A percentile compares a stretch with the other conserved stretches of the same genome.
Evolutionary conservation across 1,139 yeast genomes (phyloP).

Genomic region (Pichiaceae sp.): DNA sequence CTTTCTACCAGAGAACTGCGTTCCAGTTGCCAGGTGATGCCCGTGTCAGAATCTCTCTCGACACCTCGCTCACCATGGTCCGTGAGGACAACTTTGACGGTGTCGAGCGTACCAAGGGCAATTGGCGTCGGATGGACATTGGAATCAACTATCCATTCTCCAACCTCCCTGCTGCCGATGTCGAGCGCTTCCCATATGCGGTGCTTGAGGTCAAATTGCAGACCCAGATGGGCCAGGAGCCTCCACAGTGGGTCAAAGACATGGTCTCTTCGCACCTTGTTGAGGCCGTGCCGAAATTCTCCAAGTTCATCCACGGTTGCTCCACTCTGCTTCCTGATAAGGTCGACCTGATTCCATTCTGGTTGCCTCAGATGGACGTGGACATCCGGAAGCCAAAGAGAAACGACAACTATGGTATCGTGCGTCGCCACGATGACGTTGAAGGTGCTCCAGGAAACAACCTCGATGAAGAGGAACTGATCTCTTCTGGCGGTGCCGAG

Average conservation of each 20-base stretch:
- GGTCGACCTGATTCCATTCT: slow-evolving; percentile 81
- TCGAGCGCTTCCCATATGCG: slow-evolving; percentile 93
- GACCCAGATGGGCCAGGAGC: slow-evolving; percentile 97
- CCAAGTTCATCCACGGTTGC: slow-evolving; percentile 93
- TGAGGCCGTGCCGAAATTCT: slow-evolving; percentile 96
- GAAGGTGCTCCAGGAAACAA: slow-evolving; percentile 28
- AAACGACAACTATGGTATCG: slow-evolving; percentile 55
- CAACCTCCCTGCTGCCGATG: slow-evolving; percentile 76
- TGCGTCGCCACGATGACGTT: slow-evolving; percentile 17
- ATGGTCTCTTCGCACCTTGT: slow-evolving; percentile 86
- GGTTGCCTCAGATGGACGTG: slow-evolving; percentile 97
- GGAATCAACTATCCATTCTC: slow-evolving; percentile 94
- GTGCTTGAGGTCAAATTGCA: slow-evolving; percentile 94
- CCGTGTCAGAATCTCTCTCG: slow-evolving; percentile 93
- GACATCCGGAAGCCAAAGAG: slow-evolving; percentile 87
- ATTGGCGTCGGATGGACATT: slow-evolving; percentile 98
- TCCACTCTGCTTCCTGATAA: slow-evolving; percentile 80
- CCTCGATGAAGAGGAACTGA: slow-evolving; percentile 42
- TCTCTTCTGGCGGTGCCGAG: slow-evolving; percentile 21
- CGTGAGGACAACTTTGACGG: slow-evolving; percentile 98
- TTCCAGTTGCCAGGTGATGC: slow-evolving; percentile 99
- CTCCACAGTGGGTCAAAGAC: slow-evolving; percentile 95
- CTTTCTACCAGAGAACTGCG: slow-evolving; percentile 96
- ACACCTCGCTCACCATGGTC: slow-evolving; percentile 90
- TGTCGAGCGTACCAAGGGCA: slow-evolving; percentile 75